Evolutionary conservation across 2,329 filamentous ascomycete species (phyloP), one percentile per base, ranked within the genome.

Genomic region (Venturia asperata): DNA sequence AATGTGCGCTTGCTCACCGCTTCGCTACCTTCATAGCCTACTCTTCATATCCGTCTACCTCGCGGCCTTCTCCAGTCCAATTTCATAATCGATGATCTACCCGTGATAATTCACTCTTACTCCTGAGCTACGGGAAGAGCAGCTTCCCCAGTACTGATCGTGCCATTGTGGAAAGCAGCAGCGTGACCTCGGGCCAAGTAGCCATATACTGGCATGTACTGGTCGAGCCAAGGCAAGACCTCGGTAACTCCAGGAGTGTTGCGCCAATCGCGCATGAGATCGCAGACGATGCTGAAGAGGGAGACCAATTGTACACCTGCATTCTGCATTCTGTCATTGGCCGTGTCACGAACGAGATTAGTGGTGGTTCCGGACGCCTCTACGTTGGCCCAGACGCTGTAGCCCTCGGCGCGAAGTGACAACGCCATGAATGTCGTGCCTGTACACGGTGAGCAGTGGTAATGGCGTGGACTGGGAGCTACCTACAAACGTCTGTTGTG

Each of bases 201-300:
- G 0, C 85, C 86, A 72, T 89, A 90, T 37, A 81, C 83, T 1
- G 87, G 87, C 71, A 84, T 78, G 71, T 87, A 88, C 75, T 78
- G 78, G 72, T 88, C 85, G 62, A 90, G 75, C 74, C 81, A 87
- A 15, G 87, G 85, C 66, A 89, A 75, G 4, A 90, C 73, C 76
- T 86, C 79, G 41, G 73, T 70, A 34, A 81, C 71, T 62, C 78
- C 79, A 10, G 81, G 81, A 10, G 77, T 81, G 67, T 78, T 77
- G 58, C 86, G 79, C 87, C 87, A 90, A 72, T 90, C 87, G 42
- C 87, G 80, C 87, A 90, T 89, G 64, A 90, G 75, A 69, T 90
- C 87, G 70, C 82, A 83, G 19, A 86, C 77, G 67, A 90, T 86
- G 34, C 80, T 80, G 70, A 90, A 89, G 66, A 87, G 72, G 19